These are phyloP conservation scores for Hibiscus tridactylites DNA, from an alignment of 345 rosid species.

Conservation along the genomic window DNA sequence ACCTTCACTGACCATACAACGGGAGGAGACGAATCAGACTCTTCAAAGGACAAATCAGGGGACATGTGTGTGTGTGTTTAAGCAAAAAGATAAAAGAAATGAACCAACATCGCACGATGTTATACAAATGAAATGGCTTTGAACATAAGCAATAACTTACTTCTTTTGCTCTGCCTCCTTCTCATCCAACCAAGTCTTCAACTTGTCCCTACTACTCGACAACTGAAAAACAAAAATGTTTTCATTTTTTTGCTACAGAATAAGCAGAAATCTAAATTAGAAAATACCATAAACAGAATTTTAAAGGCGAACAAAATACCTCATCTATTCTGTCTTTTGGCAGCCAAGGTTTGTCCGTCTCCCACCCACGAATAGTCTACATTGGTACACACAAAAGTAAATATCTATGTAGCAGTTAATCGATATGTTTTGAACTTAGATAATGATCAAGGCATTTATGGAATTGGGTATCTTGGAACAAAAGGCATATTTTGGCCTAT, in stretches of 20 bases:
- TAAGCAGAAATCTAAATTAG: not conserved
- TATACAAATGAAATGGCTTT: not conserved
- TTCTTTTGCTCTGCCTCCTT: constrained; percentile 70
- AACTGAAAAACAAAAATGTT: constrained; percentile 34
- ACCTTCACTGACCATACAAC: too few species aligned
- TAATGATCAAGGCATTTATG: not conserved
- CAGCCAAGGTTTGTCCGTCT: constrained; percentile 78
- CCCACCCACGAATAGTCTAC: constrained; percentile 69
- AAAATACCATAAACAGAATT: not conserved
- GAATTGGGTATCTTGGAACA: not conserved
- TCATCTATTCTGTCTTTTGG: constrained; percentile 66
- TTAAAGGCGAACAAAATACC: constrained; percentile 33
- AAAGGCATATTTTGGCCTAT: not conserved
- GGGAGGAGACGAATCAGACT: too few species aligned
- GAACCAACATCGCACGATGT: not conserved
- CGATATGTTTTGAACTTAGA: not conserved
- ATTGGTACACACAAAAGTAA: constrained; percentile 16
- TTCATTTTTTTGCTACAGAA: not conserved
- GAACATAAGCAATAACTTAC: constrained; percentile 34
- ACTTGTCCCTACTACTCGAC: constrained; percentile 44
- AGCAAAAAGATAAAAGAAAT: too few species aligned
- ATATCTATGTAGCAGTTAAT: not conserved
- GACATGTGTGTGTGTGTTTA: too few species aligned
- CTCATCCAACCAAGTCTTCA: constrained; percentile 78
- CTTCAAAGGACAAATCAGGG: too few species aligned